Evolutionary conservation across 495 filamentous ascomycete species (phyloP), one percentile per base, ranked within the genome.

Genomic region (Podospora fimiseda): DNA sequence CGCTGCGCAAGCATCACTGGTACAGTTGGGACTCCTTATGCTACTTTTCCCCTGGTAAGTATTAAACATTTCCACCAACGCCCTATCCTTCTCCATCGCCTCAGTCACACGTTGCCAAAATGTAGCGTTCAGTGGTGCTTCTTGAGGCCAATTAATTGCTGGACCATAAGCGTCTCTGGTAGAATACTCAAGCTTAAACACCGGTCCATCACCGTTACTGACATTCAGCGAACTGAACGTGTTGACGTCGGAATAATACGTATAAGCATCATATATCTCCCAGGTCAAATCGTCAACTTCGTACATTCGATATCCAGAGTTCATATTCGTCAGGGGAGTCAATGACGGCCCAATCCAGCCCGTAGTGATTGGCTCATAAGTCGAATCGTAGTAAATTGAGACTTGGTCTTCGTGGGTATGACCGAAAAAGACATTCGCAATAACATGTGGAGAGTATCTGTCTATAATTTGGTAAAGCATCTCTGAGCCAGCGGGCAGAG

Each of bases 51-150:
- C 80, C 59, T 83, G 75, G 49, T 73, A 74, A 13, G 67, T 70
- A 56, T 80, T 83, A 43, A 80, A 80, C 39, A 66, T 52, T 8
- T 61, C 68, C 6, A 78, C 74, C 15, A 84, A 60, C 14, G 47
- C 51, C n/a, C 37, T 48, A 50, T 83, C 71, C 14, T 47, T 60
- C 63, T 81, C 79, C 81, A 82, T 83, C 0, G 75, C 78, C 53
- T 80, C 78, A 2, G 79, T 82, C 2, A 83, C 79, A 18, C 56
- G 72, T 43, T 78, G 74, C 79, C 80, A 81, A 67, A 80, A 79
- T 13, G 76, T 80, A 0, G 74, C 77, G 54, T 82, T 78, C 20
- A 83, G 62, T 19, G 80, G 80, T 1, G 71, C 76, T 24, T 70
- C 56, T 2, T 52, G 57, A 4, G 74, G 69, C 78, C 77, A 80